phyloP scores from a whole-genome alignment of 345 rosid species.

The Eucalyptus leucophloia region DNA sequence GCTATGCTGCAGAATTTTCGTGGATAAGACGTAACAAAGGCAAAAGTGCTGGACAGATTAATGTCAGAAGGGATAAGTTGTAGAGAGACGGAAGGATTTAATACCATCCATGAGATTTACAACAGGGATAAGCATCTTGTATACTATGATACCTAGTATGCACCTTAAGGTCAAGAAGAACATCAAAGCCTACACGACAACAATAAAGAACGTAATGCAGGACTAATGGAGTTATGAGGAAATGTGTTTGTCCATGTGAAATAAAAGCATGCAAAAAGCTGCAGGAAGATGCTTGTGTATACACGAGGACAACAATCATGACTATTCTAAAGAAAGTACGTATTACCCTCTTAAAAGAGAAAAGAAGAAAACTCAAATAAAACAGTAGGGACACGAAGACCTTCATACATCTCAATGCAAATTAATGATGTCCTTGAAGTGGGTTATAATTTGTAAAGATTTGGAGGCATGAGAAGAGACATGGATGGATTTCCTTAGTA shows the following conservation, averaged over 20 bases:
- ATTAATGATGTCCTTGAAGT: not conserved
- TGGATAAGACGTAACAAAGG: not conserved
- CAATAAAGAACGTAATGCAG: not conserved
- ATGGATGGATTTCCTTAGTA: not conserved
- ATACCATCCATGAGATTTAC: not conserved
- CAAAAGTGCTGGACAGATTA: not conserved
- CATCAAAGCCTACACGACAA: not conserved
- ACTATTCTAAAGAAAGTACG: not conserved
- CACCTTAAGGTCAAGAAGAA: not conserved
- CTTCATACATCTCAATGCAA: not conserved
- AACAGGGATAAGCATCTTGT: not conserved
- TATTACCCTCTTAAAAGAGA: not conserved
- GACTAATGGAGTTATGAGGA: not conserved
- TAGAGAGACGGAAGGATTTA: not conserved
- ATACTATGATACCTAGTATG: not conserved
- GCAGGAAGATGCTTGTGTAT: not conserved
- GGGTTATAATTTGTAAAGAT: not conserved
- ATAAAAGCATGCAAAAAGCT: not conserved
- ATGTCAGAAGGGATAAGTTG: not conserved
- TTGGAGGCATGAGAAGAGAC: not conserved
- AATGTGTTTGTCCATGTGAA: not conserved
- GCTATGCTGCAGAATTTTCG: not conserved
- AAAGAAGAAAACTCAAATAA: not conserved
- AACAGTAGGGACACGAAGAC: not conserved
- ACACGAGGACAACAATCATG: not conserved